Percentiles rank a stretch among this genome's conserved stretches.
Evolutionary conservation across 225 moss, liverwort and hornwort genomes (phyloP).

Genomic region (Physcomitrellopsis africana): DNA sequence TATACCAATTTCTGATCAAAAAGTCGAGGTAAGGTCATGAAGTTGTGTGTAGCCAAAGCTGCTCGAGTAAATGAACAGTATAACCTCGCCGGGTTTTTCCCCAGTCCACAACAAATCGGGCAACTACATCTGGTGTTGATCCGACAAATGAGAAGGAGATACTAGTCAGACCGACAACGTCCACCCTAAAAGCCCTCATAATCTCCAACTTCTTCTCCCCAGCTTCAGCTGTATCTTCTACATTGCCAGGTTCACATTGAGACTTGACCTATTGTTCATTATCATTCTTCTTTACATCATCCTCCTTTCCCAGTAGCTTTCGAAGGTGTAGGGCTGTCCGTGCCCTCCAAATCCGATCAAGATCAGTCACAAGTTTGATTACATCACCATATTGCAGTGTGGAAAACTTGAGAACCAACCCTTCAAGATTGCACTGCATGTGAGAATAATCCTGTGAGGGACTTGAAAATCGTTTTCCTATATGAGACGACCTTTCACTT

Average conservation of each 20-base stretch:
- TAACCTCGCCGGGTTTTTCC: slow-evolving; percentile 81
- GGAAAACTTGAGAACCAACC: slow-evolving; percentile 75
- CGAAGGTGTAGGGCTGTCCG: slow-evolving; percentile 75
- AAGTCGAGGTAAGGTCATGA: slow-evolving; percentile 48
- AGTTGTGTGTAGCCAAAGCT: slow-evolving; percentile 98
- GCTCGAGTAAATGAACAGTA: slow-evolving; percentile 92
- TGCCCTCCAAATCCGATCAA: slow-evolving; percentile 92
- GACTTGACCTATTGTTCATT: slow-evolving; percentile 39
- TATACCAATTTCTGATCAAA: slow-evolving; percentile 40
- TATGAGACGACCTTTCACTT: slow-evolving; percentile 44
- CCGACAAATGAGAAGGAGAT: slow-evolving; percentile 82
- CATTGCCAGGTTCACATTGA: slow-evolving; percentile 50
- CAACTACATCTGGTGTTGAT: slow-evolving; percentile 70
- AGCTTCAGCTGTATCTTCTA: slow-evolving; percentile 69
- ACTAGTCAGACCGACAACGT: slow-evolving; percentile 84
- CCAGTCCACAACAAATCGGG: slow-evolving; percentile 97
- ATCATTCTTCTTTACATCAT: slow-evolving; percentile 59
- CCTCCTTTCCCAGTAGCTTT: slow-evolving; percentile 69
- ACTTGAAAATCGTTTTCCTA: slow-evolving; percentile 74
- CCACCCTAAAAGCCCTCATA: slow-evolving; percentile 93
- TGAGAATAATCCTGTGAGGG: slow-evolving; percentile 92
- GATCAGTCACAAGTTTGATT: slow-evolving; percentile 78
- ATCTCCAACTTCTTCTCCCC: slow-evolving; percentile 96
- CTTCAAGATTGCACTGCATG: slow-evolving; percentile 86
- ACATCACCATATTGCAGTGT: slow-evolving; percentile 82